Evolutionary conservation across 169 alveolate species (phyloP).

Genomic region (Plasmodium gonderi): DNA sequence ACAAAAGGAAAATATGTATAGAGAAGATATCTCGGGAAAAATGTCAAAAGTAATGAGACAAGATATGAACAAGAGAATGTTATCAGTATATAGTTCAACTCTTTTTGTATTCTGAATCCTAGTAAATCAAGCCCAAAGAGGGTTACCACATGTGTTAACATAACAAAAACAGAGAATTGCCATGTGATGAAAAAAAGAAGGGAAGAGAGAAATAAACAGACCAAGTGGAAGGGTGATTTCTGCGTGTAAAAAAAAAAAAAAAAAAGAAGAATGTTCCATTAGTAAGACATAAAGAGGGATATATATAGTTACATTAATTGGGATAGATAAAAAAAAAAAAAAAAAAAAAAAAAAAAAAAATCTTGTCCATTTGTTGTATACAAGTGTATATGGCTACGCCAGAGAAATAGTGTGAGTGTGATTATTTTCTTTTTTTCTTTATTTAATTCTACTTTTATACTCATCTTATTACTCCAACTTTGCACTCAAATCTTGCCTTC

Average conservation of each 20-base stretch:
- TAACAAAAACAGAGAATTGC: constrained; percentile 61
- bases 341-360: no score
- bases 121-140: constrained; percentile 38
- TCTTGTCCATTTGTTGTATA: no score
- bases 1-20: constrained; percentile 55
- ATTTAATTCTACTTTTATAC: background rate
- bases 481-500: background rate
- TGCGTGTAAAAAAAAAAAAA: background rate
- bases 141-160: constrained; percentile 33
- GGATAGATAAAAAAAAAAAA: no score
- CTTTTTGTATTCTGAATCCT: constrained; percentile 28
- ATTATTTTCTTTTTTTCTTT: background rate
- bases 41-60: background rate
- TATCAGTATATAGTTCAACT: background rate
- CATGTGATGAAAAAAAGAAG: constrained; percentile 32
- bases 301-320: no score
- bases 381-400: no score
- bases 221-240: background rate
- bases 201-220: constrained; percentile 8
- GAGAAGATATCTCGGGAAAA: constrained; percentile 56
- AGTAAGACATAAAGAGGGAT: no score
- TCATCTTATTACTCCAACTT: no score
- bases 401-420: no score
- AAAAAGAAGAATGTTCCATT: background rate
- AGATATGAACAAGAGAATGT: constrained; percentile 15